These are phyloP conservation scores for Pythium phragmitis DNA, from an alignment of 352 stramenopile genomes.

Conservation along the genomic window DNA sequence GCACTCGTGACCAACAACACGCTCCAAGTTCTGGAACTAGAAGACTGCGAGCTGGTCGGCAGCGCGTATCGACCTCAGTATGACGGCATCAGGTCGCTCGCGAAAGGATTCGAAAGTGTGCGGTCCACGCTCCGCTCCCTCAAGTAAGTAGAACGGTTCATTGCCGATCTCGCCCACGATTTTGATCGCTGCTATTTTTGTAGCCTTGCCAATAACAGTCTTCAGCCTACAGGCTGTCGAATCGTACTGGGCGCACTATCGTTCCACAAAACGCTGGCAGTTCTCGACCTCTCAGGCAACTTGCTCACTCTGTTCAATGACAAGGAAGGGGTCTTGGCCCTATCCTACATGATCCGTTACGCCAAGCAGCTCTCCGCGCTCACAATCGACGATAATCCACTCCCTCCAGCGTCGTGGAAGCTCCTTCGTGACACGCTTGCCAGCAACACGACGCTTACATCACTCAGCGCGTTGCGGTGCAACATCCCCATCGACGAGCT, in stretches of 20 bases:
- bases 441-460: constrained; percentile 41
- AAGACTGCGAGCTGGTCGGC: constrained; percentile 48
- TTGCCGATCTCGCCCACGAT: too few species aligned
- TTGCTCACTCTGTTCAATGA: constrained; percentile 54
- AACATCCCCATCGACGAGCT: constrained; percentile 25
- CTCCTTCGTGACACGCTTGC: constrained; percentile 30
- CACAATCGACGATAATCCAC: constrained; percentile 37
- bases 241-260: constrained; percentile 47
- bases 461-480: constrained; percentile 32
- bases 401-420: constrained; percentile 22
- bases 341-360: constrained; percentile 57
- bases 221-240: constrained; percentile 56
- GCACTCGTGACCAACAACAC: constrained; percentile 67
- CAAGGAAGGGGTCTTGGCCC: constrained; percentile 45
- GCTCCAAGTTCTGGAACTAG: constrained; percentile 56
- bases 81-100: constrained; percentile 46
- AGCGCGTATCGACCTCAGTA: constrained; percentile 52
- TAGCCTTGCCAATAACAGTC: constrained; percentile 50
- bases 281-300: constrained; percentile 60
- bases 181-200: not conserved
- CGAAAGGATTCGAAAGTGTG: constrained; percentile 56
- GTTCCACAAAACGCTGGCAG: constrained; percentile 54
- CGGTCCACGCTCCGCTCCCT: constrained; percentile 50
- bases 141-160: constrained; percentile 30
- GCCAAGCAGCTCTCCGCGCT: constrained; percentile 50